Evolutionary conservation across 1,139 yeast genomes (phyloP).

Genomic region (Geotrichum aggregatum): DNA sequence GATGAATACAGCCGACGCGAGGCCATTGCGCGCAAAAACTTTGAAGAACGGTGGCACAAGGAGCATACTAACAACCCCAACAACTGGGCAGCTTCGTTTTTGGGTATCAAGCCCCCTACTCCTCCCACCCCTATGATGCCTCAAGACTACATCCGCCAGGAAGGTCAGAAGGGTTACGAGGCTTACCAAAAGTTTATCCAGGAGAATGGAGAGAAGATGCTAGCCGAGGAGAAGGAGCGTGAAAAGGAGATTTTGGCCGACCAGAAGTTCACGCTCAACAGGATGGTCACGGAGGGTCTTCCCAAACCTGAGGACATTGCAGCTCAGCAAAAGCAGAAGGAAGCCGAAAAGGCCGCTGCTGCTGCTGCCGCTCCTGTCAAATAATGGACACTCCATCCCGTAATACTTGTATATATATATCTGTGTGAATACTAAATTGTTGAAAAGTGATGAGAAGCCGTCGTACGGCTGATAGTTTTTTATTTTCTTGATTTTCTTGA

Average conservation of each 20-base stretch:
- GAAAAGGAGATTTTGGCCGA: slow-evolving; percentile 79
- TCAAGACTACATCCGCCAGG: slow-evolving; percentile 83
- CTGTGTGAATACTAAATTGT: not conserved
- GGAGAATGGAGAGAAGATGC: slow-evolving; percentile 84
- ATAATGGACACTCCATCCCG: not conserved
- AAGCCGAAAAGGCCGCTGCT: slow-evolving; percentile 16
- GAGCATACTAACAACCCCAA: slow-evolving; percentile 40
- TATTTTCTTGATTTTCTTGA: slow-evolving; percentile 2
- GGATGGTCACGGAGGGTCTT: slow-evolving; percentile 76
- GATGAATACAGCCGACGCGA: slow-evolving; percentile 81
- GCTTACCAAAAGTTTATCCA: slow-evolving; percentile 76
- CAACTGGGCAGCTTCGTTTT: slow-evolving; percentile 54
- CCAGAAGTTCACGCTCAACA: slow-evolving; percentile 72
- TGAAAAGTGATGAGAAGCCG: not conserved
- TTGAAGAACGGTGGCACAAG: slow-evolving; percentile 63
- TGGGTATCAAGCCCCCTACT: slow-evolving; percentile 57
- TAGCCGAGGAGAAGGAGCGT: slow-evolving; percentile 69
- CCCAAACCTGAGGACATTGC: slow-evolving; percentile 85
- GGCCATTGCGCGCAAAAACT: slow-evolving; percentile 60
- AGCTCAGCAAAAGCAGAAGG: slow-evolving; percentile 54
- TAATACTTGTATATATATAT: not conserved
- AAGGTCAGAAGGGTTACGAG: slow-evolving; percentile 85
- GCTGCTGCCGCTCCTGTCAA: slow-evolving; percentile 5
- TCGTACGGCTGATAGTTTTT: not conserved
- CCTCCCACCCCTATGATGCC: slow-evolving; percentile 76